A percentile compares a stretch with the other conserved stretches of the same genome.
phyloP scores from a whole-genome alignment of 164 flowering plant genomes.

The Umbilicus rupestris region DNA sequence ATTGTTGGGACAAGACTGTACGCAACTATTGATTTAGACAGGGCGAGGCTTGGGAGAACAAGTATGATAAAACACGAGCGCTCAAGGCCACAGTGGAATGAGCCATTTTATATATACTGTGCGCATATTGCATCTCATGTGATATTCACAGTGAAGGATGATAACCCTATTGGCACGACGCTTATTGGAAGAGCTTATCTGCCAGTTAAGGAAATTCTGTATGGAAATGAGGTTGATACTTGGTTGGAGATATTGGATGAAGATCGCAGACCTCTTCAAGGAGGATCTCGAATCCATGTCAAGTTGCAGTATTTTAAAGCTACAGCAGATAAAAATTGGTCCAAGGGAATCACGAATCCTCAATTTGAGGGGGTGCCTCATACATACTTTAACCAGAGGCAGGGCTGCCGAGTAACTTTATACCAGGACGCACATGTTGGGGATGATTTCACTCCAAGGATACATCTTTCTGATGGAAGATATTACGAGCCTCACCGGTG shows the following conservation, averaged over 20 bases:
- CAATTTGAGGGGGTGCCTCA: slow-evolving; percentile 61
- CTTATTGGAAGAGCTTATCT: slow-evolving; percentile 57
- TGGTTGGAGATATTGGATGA: slow-evolving; percentile 44
- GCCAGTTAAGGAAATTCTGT: slow-evolving; percentile 37
- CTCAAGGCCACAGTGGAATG: slow-evolving; percentile 50
- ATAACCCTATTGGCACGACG: slow-evolving; percentile 52
- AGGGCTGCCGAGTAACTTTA: slow-evolving; percentile 50
- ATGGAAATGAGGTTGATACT: slow-evolving; percentile 42
- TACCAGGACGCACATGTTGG: slow-evolving; percentile 76
- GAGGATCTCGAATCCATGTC: slow-evolving; percentile 49
- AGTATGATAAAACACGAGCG: slow-evolving; percentile 28
- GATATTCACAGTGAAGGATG: slow-evolving; percentile 55
- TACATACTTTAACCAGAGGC: slow-evolving; percentile 55
- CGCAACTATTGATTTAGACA: slow-evolving; percentile 49
- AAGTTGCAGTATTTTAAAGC: slow-evolving; percentile 42
- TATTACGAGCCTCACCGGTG: slow-evolving; percentile 53
- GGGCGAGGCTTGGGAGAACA: slow-evolving; percentile 55
- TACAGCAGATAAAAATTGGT: slow-evolving; percentile 33
- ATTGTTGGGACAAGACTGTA: slow-evolving; percentile 28
- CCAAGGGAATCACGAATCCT: slow-evolving; percentile 38
- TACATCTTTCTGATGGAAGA: slow-evolving; percentile 42
- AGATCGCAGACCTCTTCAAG: slow-evolving; percentile 27
- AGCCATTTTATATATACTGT: slow-evolving; percentile 61
- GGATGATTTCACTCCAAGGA: slow-evolving; percentile 42
- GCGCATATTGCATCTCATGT: slow-evolving; percentile 57